These are phyloP conservation scores for Aspergillus sp. DNA, from an alignment of 2,329 filamentous ascomycete species.

Conservation along the genomic window DNA sequence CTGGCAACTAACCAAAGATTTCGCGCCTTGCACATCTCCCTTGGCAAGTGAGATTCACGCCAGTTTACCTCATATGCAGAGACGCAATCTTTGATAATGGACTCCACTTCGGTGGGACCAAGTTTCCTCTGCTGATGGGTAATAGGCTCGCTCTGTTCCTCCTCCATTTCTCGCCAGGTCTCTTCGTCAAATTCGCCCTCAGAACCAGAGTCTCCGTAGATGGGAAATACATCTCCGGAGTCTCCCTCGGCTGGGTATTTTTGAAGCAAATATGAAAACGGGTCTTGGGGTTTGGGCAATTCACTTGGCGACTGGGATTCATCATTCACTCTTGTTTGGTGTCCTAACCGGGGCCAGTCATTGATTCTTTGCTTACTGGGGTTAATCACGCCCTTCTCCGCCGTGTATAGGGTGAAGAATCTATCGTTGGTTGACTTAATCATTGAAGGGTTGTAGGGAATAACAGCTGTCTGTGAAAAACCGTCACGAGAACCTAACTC, in stretches of 20 bases:
- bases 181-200: conserved; percentile 58
- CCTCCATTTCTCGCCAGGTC: conserved; percentile 62
- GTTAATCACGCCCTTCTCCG: conserved; percentile 22
- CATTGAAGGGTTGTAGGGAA: conserved; percentile 27
- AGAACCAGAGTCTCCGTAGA: conserved; percentile 57
- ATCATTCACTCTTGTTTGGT: neutral
- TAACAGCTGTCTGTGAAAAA: conserved; percentile 24
- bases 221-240: conserved; percentile 48
- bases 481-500: conserved; percentile 19
- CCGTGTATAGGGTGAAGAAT: conserved; percentile 32
- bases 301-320: neutral
- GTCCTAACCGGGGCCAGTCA: conserved; percentile 29
- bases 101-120: conserved; percentile 49
- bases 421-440: conserved; percentile 12
- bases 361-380: conserved; percentile 28
- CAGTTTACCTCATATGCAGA: conserved; percentile 54
- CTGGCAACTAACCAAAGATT: conserved; percentile 62
- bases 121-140: conserved; percentile 35
- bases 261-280: conserved; percentile 38
- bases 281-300: conserved; percentile 13
- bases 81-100: conserved; percentile 57
- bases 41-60: conserved; percentile 59
- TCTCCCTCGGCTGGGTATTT: conserved; percentile 44
- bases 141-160: conserved; percentile 41
- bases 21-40: conserved; percentile 57